Evolutionary conservation across 495 filamentous ascomycete species (phyloP), one percentile per base, ranked within the genome.

Genomic region (Penicillium bovifimosum): DNA sequence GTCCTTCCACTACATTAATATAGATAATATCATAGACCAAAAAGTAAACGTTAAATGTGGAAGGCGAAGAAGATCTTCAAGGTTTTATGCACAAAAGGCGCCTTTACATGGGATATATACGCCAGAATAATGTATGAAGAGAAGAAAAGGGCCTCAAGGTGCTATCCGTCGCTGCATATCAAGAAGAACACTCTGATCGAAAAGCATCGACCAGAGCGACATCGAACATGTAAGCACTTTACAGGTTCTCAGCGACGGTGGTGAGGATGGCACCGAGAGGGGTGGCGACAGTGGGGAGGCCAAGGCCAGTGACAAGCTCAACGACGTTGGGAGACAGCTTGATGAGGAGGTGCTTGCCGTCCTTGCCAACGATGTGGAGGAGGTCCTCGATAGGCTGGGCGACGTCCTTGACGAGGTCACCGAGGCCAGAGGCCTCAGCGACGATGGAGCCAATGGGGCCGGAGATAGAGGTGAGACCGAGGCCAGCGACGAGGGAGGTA

Each of bases 391-490:
- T 51, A 53, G 64, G 64, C 31, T 14, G 41, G 52, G 62, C 58
- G 38, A 73, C 43, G 55, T 72, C 63, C 52, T 60, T 60, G 46
- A 75, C 34, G 43, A 75, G 70, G 52, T 75, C 68, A 56, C 70
- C 68, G 26, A 71, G 48, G 55, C 39, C 56, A 52, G 60, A 56
- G 41, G 68, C 68, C 40, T 63, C 62, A 32, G 50, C 52, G 45
- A 72, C 40, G 34, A 72, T 53, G 14, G 58, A 32, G 45, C 69
- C 69, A 24, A 69, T 49, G 47, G 69, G 54, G 14, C 17, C 55
- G 28, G 60, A 59, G 14, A 67, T 54, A 38, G 56, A 54, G 46
- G 56, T 53, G 40, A 72, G 65, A 39, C 69, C 69, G 17, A 72
- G 65, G 31, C 54, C 49, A 28, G 55, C 27, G 42, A 69, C 46